Conservation (phyloP, 2,329 filamentous ascomycete species). For the Didymella keratinophila region DNA sequence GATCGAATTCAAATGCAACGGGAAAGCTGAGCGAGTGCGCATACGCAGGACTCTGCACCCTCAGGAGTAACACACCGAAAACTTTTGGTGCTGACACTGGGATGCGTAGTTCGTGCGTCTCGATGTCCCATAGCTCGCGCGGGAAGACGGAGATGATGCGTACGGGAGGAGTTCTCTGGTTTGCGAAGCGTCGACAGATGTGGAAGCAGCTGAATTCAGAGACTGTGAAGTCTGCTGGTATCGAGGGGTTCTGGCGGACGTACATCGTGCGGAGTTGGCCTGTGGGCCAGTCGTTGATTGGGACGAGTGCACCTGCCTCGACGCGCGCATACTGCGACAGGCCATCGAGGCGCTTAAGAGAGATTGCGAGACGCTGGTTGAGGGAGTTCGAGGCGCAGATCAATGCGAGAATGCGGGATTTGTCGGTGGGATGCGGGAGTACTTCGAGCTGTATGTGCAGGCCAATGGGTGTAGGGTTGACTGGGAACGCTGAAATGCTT, state of each 20-base stretch:
- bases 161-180: conserved; percentile 25
- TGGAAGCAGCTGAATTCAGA: conserved; percentile 32
- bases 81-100: conserved; percentile 19
- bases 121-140: conserved; percentile 23
- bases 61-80: conserved; percentile 28
- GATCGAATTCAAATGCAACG: conserved; percentile 32
- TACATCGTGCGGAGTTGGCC: conserved; percentile 36
- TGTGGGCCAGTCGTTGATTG: conserved; percentile 53
- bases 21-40: conserved; percentile 30
- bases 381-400: conserved; percentile 33
- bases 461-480: conserved; percentile 33
- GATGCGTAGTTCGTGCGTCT: conserved; percentile 29
- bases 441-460: conserved; percentile 37
- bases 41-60: conserved; percentile 27
- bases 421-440: conserved; percentile 27
- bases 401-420: conserved; percentile 27
- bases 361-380: conserved; percentile 36
- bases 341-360: conserved; percentile 33
- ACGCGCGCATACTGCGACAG: conserved; percentile 47
- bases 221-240: conserved; percentile 34
- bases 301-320: conserved; percentile 60
- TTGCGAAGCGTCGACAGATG: conserved; percentile 29
- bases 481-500: conserved; percentile 27
- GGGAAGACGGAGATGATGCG: conserved; percentile 31
- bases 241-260: conserved; percentile 32